Evolutionary conservation across 1,284 basidiomycete genomes (phyloP).

Genomic region (Pulchroboletus neoregius): DNA sequence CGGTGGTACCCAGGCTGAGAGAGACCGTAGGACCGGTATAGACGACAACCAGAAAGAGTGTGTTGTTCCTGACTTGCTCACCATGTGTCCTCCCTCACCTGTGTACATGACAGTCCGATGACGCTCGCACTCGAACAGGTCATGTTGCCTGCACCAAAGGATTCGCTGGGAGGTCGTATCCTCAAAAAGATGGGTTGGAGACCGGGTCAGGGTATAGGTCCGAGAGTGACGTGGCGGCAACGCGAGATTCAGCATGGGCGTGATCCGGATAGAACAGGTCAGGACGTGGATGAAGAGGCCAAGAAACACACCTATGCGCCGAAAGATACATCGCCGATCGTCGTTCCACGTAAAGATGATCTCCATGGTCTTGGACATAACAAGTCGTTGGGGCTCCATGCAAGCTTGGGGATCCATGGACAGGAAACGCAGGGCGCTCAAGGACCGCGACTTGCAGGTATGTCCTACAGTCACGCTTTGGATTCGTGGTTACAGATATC

Average conservation of each 20-base stretch:
- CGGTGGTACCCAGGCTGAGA: constrained; percentile 54
- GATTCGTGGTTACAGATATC: neutral
- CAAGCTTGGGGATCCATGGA: constrained; percentile 42
- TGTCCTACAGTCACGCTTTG: constrained; percentile 16
- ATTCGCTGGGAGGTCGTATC: constrained; percentile 76
- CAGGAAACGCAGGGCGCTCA: constrained; percentile 22
- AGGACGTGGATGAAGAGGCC: constrained; percentile 70
- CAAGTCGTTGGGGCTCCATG: constrained; percentile 62
- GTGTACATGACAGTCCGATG: constrained; percentile 47
- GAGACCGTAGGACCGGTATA: constrained; percentile 28
- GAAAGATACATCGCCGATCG: constrained; percentile 67
- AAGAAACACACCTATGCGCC: constrained; percentile 84
- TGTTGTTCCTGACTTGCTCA: constrained; percentile 26
- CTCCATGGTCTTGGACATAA: constrained; percentile 77
- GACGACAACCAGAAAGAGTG: constrained; percentile 57
- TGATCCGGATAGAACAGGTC: constrained; percentile 42
- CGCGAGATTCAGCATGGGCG: constrained; percentile 65
- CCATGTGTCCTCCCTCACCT: neutral
- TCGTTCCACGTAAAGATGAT: constrained; percentile 69
- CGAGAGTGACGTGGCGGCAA: constrained; percentile 78
- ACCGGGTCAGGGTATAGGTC: constrained; percentile 88
- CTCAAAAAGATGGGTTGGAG: constrained; percentile 96
- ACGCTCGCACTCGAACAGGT: constrained; percentile 56
- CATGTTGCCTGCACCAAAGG: constrained; percentile 58
- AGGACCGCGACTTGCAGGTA: constrained; percentile 62